Evolutionary conservation across 345 rosid species (phyloP), one percentile per base, ranked within the genome.

Genomic region (Kandelia obovata): DNA sequence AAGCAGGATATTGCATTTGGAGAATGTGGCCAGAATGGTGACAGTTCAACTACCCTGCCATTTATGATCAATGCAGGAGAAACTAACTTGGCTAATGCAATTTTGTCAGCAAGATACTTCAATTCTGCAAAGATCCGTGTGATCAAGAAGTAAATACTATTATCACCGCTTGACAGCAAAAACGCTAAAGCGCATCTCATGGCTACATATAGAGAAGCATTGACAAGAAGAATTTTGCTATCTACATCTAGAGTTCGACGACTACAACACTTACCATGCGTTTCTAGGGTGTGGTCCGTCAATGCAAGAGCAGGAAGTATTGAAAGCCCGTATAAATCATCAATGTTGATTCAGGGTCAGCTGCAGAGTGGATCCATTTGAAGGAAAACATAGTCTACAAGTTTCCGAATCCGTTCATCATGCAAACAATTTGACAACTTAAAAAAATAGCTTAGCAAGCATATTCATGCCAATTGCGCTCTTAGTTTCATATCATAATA

Each of bases 251-350:
- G 35, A 32, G 35, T 5, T 32, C 7, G 35, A 32, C 1, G 4
- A 39, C 47, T 2, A 0, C 3, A 8, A 46, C 19, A 73, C 71
- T 59, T 53, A 66, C 71, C 71, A 52, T n/a, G 10, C 62, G 66
- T 28, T 72, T 65, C 46, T 66, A 53, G 43, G 70, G 66, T 7
- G 76, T 72, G 4, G 76, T 72, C 17, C 76, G 66, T 47, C 66
- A 15, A 65, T 25, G 96, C 92, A 55, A 95, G 92, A 56, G 94
- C 82, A 61, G 99, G 97, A 53, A 95, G 87, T 3, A 98, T 92
- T 37, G 98, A 84, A 84, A 61, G 35, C 96, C 99, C 98, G 92
- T 92, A 73, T 95, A 92, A 32, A 92, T 89, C 30, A 95, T 97
- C 53, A 90, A 79, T 17, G 98, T 90, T n/a, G 98, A 85, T 72